A percentile compares a stretch with the other conserved stretches of the same genome.
These are phyloP conservation scores for Hymenoscyphus scutula DNA, from an alignment of 2,329 filamentous ascomycete species.

Conservation along the genomic window DNA sequence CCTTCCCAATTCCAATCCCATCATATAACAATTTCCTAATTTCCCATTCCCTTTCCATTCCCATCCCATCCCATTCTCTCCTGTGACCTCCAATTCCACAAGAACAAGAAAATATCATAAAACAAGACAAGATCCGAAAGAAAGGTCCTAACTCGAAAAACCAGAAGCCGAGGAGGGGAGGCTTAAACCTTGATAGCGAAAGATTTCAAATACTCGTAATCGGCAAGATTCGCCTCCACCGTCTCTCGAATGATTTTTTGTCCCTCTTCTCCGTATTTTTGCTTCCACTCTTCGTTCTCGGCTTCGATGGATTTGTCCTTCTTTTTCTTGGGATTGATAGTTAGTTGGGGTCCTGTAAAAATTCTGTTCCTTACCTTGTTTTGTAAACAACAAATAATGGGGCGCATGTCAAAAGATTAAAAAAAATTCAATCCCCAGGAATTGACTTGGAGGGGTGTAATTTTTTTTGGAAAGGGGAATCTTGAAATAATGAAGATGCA, in stretches of 20 bases:
- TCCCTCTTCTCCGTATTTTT: slow-evolving; percentile 71
- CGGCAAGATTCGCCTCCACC: slow-evolving; percentile 67
- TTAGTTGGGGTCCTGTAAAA: not conserved
- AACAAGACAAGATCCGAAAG: no score
- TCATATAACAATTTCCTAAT: no score
- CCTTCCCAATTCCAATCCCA: no score
- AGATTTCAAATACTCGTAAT: slow-evolving; percentile 80
- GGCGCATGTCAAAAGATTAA: no score
- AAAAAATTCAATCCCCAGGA: no score
- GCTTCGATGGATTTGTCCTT: slow-evolving; percentile 62
- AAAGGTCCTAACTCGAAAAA: not conserved
- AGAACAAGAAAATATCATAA: no score
- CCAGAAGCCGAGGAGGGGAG: not conserved
- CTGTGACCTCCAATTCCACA: no score
- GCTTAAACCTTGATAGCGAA: slow-evolving; percentile 63
- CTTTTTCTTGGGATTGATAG: slow-evolving; percentile 42
- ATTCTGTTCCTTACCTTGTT: not conserved
- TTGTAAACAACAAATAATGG: no score
- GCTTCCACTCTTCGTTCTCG: slow-evolving; percentile 68
- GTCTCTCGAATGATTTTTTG: slow-evolving; percentile 67
- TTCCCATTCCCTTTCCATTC: no score
- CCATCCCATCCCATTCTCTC: no score
- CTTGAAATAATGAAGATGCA: not conserved
- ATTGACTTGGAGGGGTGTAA: no score
- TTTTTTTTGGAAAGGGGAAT: no score